Conservation (phyloP, 306 rosid genomes). For the Trifolium repens region DNA sequence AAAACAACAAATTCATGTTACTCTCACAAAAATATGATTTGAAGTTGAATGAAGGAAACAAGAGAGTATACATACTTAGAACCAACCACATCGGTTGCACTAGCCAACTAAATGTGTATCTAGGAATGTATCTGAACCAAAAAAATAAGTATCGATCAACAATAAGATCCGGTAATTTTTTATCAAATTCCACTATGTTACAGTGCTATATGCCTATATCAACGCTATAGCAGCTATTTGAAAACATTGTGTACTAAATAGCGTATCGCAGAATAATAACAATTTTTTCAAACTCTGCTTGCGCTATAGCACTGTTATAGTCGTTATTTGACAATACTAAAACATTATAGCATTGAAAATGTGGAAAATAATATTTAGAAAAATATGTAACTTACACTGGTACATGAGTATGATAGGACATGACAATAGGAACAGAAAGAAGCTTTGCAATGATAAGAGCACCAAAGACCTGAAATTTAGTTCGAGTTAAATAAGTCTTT, state of each 20-base stretch:
- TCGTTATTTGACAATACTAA: not conserved
- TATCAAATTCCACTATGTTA: not conserved
- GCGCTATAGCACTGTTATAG: not conserved
- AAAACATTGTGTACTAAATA: not conserved
- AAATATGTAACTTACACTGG: constrained; percentile 78
- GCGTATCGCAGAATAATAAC: not conserved
- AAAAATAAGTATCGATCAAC: constrained; percentile 32
- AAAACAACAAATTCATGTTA: constrained; percentile 43
- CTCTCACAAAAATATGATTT: constrained; percentile 21
- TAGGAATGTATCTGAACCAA: constrained; percentile 84
- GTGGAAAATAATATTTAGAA: constrained; percentile 1
- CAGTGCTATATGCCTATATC: not conserved
- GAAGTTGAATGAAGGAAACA: constrained; percentile 15
- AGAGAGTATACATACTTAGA: constrained; percentile 67
- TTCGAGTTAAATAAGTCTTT: not conserved
- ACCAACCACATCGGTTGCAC: constrained; percentile 97
- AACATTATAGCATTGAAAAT: constrained; percentile 25
- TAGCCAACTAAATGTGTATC: constrained; percentile 99
- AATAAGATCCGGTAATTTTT: constrained; percentile 21
- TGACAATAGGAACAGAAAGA: constrained; percentile 49
- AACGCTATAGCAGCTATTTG: not conserved
- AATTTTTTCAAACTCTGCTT: not conserved
- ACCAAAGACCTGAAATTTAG: constrained; percentile 48
- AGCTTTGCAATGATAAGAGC: constrained; percentile 55
- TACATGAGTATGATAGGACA: constrained; percentile 99